Base-by-base conservation (phyloP, 1,284 basidiomycete species). In the Chalciporus sp. region DNA sequence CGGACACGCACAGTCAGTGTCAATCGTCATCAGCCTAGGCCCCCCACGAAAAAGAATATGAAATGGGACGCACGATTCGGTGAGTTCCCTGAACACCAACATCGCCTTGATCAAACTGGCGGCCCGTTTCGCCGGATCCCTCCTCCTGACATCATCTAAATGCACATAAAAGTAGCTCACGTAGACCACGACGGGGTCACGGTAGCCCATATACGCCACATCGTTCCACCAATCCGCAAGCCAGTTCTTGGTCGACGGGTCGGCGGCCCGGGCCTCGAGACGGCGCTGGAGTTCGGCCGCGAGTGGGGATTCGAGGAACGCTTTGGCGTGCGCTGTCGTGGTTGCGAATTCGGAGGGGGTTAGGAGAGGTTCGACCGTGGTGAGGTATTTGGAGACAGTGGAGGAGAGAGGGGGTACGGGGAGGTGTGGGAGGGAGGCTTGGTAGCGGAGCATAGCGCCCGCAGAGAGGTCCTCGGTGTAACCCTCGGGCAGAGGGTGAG, bases 171-270 rank as follows among this genome's bases (percentile, higher is more conserved):
- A 99, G 78, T 99, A 99, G 79, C 88, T 94, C 65, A 97, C 94
- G 65, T 88, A 93, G 20, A 96, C 94, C 26, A 98, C 89, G 35
- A 98, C 92, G 6, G 95, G 88, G 62, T 97, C 93, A 45, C 92
- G 81, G 65, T 91, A 92, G 5, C 76, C 86, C 86, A 92, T 89
- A 68, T 92, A 92, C 23, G 95, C 95, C 9, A 74, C 83, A 41
- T 98, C 93, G 73, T 98, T 97, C 96, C 96, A 99, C 96, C 96
- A 99, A 54, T 97, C 94, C 51, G 83, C 82, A 31, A 99, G 80
- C 96, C 96, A 99, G 76, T 82, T 95, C 61, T 84, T 83, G 48
- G 75, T 72, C 14, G 70, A 70, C 0, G 82, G 78, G n/a, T 83
- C 79, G 0, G 77, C 73, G 0, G 93, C 92, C 5, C 95, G 83